Evolutionary conservation across 1,139 yeast genomes (phyloP), one percentile per base, ranked within the genome.

Genomic region (Torulaspora pretoriensis): DNA sequence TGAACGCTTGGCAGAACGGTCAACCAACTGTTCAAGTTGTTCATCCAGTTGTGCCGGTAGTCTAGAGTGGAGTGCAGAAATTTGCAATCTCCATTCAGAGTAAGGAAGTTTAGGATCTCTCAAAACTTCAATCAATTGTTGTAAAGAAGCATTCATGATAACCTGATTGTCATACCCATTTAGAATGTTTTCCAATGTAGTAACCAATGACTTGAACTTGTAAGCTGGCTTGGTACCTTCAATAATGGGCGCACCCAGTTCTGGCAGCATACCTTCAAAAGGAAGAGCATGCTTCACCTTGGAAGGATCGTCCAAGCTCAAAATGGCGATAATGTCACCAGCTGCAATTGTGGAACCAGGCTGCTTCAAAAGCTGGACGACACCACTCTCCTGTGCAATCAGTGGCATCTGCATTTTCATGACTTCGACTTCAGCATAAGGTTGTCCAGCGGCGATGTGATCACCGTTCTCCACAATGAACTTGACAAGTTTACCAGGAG

Each of bases 371-470:
- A 89, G 74, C 71, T 92, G 97, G 42, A 90, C 89, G 49, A 79
- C 74, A 75, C 99, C 99, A 61, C 86, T 83, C 68, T 90, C 98
- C 67, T 81, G 88, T 27, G 97, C 92, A 61, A 88, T 74, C 61
- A 90, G 75, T 42, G 95, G 95, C 94, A 86, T 86, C 67, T 86
- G 84, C 97, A 90, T 90, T 71, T 92, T 92, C 99, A 92, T 92
- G 56, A 92, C 98, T 72, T 92, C 99, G 48, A 92, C 96, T 71
- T 92, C 98, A 37, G 98, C 98, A 63, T 80, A 94, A 37, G 97
- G 81, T 70, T 92, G 96, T 50, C 98, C 98, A 50, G 95, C 82
- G 51, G 71, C 71, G 57, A 92, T 80, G 61, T 90, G 97, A 55
- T 92, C 98, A 55, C 98, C 98, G 59, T 85, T 85, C 64, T 92